phyloP scores from a whole-genome alignment of 1,139 yeast genomes.

The Yamadazyma atlantica region DNA sequence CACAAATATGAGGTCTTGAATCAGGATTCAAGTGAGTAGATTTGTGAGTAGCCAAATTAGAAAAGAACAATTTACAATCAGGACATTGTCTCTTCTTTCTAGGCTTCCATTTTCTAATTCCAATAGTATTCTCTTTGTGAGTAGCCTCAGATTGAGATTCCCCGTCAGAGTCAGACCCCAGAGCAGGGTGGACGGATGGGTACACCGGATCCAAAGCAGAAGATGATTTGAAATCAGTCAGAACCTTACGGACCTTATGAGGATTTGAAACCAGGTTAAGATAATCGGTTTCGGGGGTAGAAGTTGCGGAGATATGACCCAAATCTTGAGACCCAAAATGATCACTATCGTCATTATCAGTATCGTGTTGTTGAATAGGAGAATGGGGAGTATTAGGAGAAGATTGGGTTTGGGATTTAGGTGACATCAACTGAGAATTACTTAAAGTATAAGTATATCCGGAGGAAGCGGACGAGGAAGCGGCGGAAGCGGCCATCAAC shows the following conservation, averaged over 20 bases:
- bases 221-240: too few species aligned
- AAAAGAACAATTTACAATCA: constrained; percentile 70
- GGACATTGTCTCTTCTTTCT: constrained; percentile 85
- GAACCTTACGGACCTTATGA: neutral
- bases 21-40: constrained; percentile 77
- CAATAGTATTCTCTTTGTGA: neutral
- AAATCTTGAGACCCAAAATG: neutral
- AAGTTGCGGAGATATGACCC: neutral
- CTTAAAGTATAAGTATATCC: constrained; percentile 1
- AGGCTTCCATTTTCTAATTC: constrained; percentile 38
- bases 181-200: neutral
- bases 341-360: neutral
- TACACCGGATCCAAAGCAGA: neutral
- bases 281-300: neutral
- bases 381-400: constrained; percentile 1
- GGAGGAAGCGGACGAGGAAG: neutral
- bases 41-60: constrained; percentile 83
- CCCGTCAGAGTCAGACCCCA: neutral
- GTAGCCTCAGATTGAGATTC: neutral
- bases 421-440: neutral
- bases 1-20: constrained; percentile 75
- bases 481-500: neutral
- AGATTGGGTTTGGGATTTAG: neutral
- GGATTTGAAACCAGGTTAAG: neutral
- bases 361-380: neutral